phyloP scores from a whole-genome alignment of 371 early-diverging fungal species.

The Spiromyces aspiralis region DNA sequence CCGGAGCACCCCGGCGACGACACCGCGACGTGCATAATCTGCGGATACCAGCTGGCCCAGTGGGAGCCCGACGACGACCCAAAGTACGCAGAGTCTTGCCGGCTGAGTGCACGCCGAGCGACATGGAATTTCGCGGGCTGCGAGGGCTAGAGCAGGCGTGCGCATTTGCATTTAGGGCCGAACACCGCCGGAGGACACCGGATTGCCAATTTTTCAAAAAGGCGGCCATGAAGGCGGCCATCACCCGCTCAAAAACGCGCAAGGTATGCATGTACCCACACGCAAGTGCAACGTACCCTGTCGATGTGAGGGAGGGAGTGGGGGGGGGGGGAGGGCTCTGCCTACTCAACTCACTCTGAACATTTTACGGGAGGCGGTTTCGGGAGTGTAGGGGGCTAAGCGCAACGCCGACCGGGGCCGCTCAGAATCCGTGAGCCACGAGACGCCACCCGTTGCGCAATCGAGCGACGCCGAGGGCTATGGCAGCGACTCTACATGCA shows the following conservation, averaged over 20 bases:
- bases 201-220: slow-evolving; percentile 20
- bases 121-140: neutral
- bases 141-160: neutral
- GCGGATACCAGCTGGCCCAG: slow-evolving; percentile 25
- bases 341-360: too few relatives aligned
- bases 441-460: neutral
- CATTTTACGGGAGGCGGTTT: too few relatives aligned
- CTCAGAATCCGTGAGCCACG: neutral
- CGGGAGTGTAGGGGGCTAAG: neutral
- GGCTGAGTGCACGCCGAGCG: neutral
- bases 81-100: neutral
- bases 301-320: too few relatives aligned
- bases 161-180: neutral
- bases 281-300: too few relatives aligned
- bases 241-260: neutral
- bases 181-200: slow-evolving; percentile 13
- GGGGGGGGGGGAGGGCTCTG: too few relatives aligned
- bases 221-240: neutral
- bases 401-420: neutral
- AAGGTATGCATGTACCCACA: neutral
- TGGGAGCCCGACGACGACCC: slow-evolving; percentile 34
- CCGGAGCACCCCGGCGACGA: slow-evolving; percentile 26
- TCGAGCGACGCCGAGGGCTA: neutral
- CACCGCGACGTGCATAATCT: slow-evolving; percentile 25
- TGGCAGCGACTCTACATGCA: too few relatives aligned